Evolutionary conservation across 2,329 filamentous ascomycete species (phyloP).

Genomic region (Talaromyces atroroseus): DNA sequence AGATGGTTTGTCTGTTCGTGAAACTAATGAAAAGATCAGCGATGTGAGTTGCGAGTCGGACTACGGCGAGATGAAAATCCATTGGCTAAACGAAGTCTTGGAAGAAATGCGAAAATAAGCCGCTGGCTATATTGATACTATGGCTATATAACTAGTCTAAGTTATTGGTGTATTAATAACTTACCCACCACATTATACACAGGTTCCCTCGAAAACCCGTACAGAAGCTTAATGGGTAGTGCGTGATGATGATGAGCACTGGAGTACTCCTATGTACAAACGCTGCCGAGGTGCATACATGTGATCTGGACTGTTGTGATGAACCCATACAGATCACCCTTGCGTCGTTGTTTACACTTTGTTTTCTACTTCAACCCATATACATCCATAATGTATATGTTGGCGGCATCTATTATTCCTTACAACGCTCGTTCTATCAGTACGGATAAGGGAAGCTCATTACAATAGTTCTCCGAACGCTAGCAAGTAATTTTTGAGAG

Average conservation of each 20-base stretch:
- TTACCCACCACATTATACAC: background rate
- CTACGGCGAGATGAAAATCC: too few relatives aligned
- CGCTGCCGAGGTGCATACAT: background rate
- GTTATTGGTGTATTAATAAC: background rate
- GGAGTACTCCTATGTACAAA: too few relatives aligned
- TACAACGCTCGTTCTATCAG: background rate
- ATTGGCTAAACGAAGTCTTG: background rate
- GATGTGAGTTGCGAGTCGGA: background rate
- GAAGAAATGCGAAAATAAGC: background rate
- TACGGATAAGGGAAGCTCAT: too few relatives aligned
- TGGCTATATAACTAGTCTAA: too few relatives aligned
- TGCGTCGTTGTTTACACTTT: background rate
- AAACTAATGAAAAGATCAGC: background rate
- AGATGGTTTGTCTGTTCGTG: background rate
- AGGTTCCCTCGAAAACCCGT: background rate
- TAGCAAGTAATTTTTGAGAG: background rate
- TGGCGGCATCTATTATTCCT: too few relatives aligned
- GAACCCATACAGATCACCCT: background rate
- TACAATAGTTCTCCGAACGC: background rate
- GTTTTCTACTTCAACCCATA: background rate
- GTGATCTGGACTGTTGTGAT: background rate
- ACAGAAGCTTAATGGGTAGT: too few relatives aligned
- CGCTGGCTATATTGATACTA: background rate
- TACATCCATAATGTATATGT: too few relatives aligned
- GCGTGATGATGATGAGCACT: too few relatives aligned